Base-by-base conservation (phyloP, 192 early-diverging fungal species). In the Backusella psychrophila region DNA sequence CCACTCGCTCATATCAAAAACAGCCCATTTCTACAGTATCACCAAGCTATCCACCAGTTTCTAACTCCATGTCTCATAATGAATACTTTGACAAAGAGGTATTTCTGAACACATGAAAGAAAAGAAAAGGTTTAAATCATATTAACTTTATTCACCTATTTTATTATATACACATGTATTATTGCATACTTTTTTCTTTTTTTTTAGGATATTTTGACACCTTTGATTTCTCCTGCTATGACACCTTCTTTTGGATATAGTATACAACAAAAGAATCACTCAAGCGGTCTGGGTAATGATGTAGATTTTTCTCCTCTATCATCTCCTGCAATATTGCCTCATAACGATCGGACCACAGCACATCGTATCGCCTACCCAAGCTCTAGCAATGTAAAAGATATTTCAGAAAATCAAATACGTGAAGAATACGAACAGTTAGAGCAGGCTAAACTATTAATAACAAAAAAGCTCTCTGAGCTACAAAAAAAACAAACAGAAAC, bases 161-260 rank as follows among this genome's bases (percentile, higher is more conserved):
- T 5, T 53, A 21, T 31, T 4, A 66, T 46, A 67, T 23, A 36
- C 21, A 33, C 3, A 33, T 33, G 33, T 33, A 33, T 33, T 3
- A 2, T 33, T 33, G 33, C 19, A 14, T 17, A 14, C 12, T 35
- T 72, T 35, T 3, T 41, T 26, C 38, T 14, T 49, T 19, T 34
- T 53, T 72, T 23, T 46, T 74, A 78, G 80, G 76, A 81, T 75
- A 77, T 81, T 19, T 59, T 91, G 17, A 90, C 90, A 12, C 92
- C 92, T 0, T 77, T 93, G 21, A 88, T 93, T 11, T 93, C 92
- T 7, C 92, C 92, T 6, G 90, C 89, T 11, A 89, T 90, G 81
- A 93, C 90, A 0, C 92, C 92, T 2, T 85, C 86, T 29, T 81
- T 85, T 52, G 85, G 86, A 39, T 90, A 87, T 77, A 74, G 82